Evolutionary conservation across 352 stramenopile species (phyloP), one percentile per base, ranked within the genome.

Genomic region (Phytophthora hybrid): DNA sequence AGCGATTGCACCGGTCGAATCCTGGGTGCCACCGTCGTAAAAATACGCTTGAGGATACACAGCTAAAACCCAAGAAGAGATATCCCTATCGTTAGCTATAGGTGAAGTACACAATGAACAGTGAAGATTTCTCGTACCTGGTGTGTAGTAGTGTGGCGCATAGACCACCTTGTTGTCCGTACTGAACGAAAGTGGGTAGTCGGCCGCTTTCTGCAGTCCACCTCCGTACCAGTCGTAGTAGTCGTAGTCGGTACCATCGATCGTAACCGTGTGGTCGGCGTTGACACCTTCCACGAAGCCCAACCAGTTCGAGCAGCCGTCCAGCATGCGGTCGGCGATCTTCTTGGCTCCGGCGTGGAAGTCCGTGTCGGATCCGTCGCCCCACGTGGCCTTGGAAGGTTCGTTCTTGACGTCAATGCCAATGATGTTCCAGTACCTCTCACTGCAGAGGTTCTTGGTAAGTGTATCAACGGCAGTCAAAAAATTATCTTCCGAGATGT

Each of bases 161-260:
- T 89, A 94, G 6, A 94, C 88, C n/a, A 94, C 73, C 59, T 94
- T 94, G 66, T 91, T 73, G 7, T 76, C 49, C 9, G 81, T 70
- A 9, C 61, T 71, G 63, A 93, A 87, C 14, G 82, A 80, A 11
- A 92, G 53, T 1, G 81, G 76, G 23, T 81, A 73, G n/a, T 79
- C 72, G 13, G 74, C 70, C 19, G 76, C 81, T 3, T 76, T 62
- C 69, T 88, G 80, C 0, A 93, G 73, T 0, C 82, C 83, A 14
- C 81, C 82, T 23, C 85, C 85, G 46, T 88, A 90, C 84, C 84
- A 94, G 59, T 92, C 85, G 18, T 92, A 88, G 59, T 91, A 92
- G 10, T 76, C 59, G 54, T 85, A 88, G 7, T 75, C 41, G 8
- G 80, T 79, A 13, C 75, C 77, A 9, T 89, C 85, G 46, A 90